phyloP scores from a whole-genome alignment of 768 basidiomycete genomes.

The Lentinula sp. region DNA sequence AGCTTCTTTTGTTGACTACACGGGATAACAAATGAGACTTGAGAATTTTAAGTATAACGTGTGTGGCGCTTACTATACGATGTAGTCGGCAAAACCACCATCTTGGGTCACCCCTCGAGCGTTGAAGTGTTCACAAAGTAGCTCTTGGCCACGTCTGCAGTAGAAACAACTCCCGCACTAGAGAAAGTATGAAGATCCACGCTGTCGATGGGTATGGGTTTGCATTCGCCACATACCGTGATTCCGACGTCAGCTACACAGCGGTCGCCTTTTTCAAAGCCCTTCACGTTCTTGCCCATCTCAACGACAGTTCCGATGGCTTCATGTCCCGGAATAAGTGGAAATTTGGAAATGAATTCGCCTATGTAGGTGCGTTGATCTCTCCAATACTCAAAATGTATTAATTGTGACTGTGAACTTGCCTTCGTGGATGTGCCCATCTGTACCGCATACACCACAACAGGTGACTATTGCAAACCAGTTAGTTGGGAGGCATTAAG shows the following conservation, averaged over 20 bases:
- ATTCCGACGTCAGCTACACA: conserved; percentile 78
- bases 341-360: conserved; percentile 63
- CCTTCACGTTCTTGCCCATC: conserved; percentile 75
- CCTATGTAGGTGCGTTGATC: conserved; percentile 14
- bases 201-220: not conserved
- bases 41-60: not conserved
- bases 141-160: conserved; percentile 76
- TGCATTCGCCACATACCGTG: conserved; percentile 39
- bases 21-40: not conserved
- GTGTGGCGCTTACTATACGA: conserved; percentile 59
- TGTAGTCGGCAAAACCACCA: conserved; percentile 89
- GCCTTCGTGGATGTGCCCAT: conserved; percentile 59
- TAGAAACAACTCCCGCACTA: conserved; percentile 85
- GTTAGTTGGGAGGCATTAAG: not conserved
- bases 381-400: not conserved
- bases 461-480: conserved; percentile 25
- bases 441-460: conserved; percentile 53
- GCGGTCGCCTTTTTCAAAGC: conserved; percentile 72
- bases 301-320: conserved; percentile 68
- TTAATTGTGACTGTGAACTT: conserved; percentile 9
- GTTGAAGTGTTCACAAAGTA: conserved; percentile 82
- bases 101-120: conserved; percentile 74
- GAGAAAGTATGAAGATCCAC: not conserved
- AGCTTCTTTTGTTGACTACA: conserved; percentile 63
- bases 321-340: conserved; percentile 74